Evolutionary conservation across 2,329 filamentous ascomycete genomes (phyloP), one percentile per base, ranked within the genome.

Genomic region (Phoma sp.): DNA sequence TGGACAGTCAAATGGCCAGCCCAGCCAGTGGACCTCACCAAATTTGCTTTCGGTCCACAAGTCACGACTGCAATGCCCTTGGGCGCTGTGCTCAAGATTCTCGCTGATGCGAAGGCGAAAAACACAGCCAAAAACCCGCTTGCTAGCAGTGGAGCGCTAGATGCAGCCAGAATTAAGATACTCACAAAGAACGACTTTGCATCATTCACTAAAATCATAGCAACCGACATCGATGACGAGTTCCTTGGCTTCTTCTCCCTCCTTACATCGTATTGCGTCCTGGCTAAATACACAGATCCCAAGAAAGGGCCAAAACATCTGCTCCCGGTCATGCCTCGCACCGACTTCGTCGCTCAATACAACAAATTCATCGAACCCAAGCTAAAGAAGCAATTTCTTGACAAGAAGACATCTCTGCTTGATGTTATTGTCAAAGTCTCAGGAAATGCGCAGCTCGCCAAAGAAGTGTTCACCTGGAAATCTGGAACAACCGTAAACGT

Each of bases 211-310:
- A 48, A 53, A 47, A 57, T 57, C 48, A 53, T 47, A 32, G 5
- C 33, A 33, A 39, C 15, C 20, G 54, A 57, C 40, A 48, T 53
- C 33, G 42, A 26, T 38, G 54, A 42, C 17, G 54, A 57, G 25
- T 57, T 57, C 45, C 54, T 57, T 43, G 54, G 54, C 32, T 53
- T 33, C 42, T 57, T 57, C 49, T 53, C 54, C 42, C 49, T 57
- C 42, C 37, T 57, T 34, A 43, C 49, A 30, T 53, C 54, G 42
- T 57, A 57, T 38, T 53, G 48, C 46, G 42, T 53, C 28, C 54
- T 57, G 29, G 54, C 54, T 36, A 39, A 54, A 14, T 30, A 21
- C 29, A 49, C 34, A 29, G 29, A 48, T 48, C 48, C 42, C 12
- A 47, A 34, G 28, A 43, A 53, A 38, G 54, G 54, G 5, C 54